These are phyloP conservation scores for Yarrowia keelungensis DNA, from an alignment of 805 yeast genomes.

Conservation along the genomic window DNA sequence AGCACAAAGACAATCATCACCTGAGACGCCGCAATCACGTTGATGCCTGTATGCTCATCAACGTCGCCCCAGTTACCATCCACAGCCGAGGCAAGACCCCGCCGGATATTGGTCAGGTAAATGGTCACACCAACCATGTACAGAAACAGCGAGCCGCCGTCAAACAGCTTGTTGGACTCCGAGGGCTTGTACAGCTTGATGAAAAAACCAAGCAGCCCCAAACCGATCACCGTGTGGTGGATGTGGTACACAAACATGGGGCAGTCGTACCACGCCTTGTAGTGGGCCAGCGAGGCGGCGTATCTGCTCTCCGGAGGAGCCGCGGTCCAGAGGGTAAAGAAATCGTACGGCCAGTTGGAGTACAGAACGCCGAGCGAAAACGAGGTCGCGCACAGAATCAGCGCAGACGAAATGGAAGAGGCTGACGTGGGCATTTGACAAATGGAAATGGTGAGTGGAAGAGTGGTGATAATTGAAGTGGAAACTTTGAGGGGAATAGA, in stretches of 20 bases:
- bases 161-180: constrained; percentile 84
- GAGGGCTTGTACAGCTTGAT: constrained; percentile 86
- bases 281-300: constrained; percentile 71
- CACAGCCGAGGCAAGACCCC: constrained; percentile 74
- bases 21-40: constrained; percentile 90
- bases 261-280: constrained; percentile 71
- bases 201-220: constrained; percentile 76
- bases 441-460: constrained; percentile 12
- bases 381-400: constrained; percentile 57
- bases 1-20: constrained; percentile 74
- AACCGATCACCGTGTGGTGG: constrained; percentile 63
- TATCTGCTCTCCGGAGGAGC: constrained; percentile 60
- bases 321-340: constrained; percentile 72
- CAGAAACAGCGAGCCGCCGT: constrained; percentile 83
- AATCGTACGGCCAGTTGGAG: constrained; percentile 83
- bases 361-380: constrained; percentile 82
- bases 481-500: neutral
- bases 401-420: constrained; percentile 49
- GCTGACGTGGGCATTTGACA: constrained; percentile 47
- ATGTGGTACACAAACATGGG: constrained; percentile 66
- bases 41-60: constrained; percentile 80
- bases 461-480: no score
- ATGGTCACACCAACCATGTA: constrained; percentile 75
- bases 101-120: constrained; percentile 83
- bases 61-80: constrained; percentile 94